Evolutionary conservation across 371 early-diverging fungal genomes (phyloP), one percentile per base, ranked within the genome.

Genomic region (Mucor mucedo): DNA sequence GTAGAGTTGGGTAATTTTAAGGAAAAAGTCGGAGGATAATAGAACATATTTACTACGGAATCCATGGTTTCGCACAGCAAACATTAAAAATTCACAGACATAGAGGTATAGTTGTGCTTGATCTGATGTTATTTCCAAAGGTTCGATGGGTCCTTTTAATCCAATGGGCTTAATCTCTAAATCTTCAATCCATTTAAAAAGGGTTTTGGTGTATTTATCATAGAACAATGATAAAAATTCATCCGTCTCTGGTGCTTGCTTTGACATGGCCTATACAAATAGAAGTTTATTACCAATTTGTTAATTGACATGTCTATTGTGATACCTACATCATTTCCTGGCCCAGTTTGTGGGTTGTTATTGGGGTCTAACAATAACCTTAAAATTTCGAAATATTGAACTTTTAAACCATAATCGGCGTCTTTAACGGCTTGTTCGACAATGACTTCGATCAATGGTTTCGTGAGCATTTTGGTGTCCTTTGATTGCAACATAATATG

Each of bases 31-130:
- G 6, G 85, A 80, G n/a, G 85, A 82, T 13, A 89, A 73, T 27
- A 95, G 68, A 49, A 89, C 84, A 65, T 86, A 88, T 71, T 93
- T 92, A 78, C 89, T 90, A n/a, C 91, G 83, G 65, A 86, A 86
- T 0, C 82, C 78, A 72, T 97, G 96, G 14, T 55, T 54, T 44
- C 52, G 59, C n/a, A 68, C 78, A 56, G 81, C 74, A 73, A 88
- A 90, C 48, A 87, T 83, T 14, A 95, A 68, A 16, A 93, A 71
- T 27, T 93, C 93, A 72, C 91, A 92, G 28, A 94, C 69, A 57
- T 87, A 85, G 21, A 87, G 70, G 55, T 77, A 79, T 4, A 83
- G 59, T 13, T 79, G 68, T 9, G 81, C 70, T 44, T 72, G 62
- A 28, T 78, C 69, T 28, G 60, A 68, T 10, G 66, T 58, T 9